Evolutionary conservation across 2,329 filamentous ascomycete genomes (phyloP).

Genomic region (Colletotrichum sublineola): DNA sequence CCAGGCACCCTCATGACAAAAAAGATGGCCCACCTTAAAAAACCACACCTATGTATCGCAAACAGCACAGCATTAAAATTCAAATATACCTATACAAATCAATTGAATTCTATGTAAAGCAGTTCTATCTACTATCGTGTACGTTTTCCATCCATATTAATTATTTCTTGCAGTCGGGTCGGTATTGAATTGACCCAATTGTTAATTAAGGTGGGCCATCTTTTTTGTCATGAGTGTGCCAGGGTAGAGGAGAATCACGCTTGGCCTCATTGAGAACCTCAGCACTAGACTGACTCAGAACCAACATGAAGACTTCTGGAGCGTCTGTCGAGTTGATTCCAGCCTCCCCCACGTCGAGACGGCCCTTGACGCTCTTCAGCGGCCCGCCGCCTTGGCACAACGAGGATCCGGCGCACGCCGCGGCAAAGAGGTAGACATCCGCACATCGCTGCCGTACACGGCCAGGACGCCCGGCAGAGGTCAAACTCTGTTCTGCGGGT

Average conservation of each 20-base stretch:
- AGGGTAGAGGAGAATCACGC: slow-evolving; percentile 1
- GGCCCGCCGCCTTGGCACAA: slow-evolving; percentile 3
- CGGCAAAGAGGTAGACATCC: slow-evolving; percentile 18
- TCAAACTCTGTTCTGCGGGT: slow-evolving; percentile 33
- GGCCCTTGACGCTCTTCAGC: slow-evolving; percentile 1
- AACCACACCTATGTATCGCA: too few species aligned
- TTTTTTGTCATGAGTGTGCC: too few species aligned
- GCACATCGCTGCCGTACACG: slow-evolving; percentile 27
- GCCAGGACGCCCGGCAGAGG: slow-evolving; percentile 14
- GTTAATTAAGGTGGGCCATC: too few species aligned
- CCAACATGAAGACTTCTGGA: not conserved
- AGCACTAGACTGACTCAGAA: slow-evolving; percentile 15
- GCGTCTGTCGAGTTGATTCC: not conserved
- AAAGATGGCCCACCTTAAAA: too few species aligned
- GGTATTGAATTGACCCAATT: too few species aligned
- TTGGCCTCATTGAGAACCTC: not conserved
- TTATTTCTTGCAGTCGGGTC: too few species aligned
- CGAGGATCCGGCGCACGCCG: slow-evolving; percentile 26
- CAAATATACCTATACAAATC: too few species aligned
- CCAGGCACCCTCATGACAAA: too few species aligned
- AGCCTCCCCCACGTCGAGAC: not conserved
- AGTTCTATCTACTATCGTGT: too few species aligned
- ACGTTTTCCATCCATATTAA: too few species aligned
- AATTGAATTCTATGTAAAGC: too few species aligned
- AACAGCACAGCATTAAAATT: too few species aligned